These are phyloP conservation scores for Exophiala aquamarina DNA, from an alignment of 2,329 filamentous ascomycete species.

Conservation along the genomic window DNA sequence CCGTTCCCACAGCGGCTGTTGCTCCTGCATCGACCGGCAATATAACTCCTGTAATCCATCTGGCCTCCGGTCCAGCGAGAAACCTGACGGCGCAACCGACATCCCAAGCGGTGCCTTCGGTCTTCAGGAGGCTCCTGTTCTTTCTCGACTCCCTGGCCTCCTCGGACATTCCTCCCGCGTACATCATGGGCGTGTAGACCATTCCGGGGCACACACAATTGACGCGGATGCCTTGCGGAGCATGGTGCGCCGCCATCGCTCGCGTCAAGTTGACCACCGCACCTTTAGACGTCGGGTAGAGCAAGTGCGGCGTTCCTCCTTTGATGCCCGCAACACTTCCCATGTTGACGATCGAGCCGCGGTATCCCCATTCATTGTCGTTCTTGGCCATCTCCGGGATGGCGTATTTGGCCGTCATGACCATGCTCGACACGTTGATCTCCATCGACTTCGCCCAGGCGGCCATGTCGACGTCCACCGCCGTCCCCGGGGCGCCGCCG, in stretches of 20 bases:
- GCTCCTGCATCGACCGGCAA: slow-evolving; percentile 50
- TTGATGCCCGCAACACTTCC: slow-evolving; percentile 60
- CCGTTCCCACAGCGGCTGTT: slow-evolving; percentile 44
- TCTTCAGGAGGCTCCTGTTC: slow-evolving; percentile 52
- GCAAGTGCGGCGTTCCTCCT: slow-evolving; percentile 53
- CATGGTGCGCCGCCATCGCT: slow-evolving; percentile 58
- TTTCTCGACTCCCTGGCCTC: slow-evolving; percentile 50
- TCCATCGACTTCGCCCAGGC: slow-evolving; percentile 59
- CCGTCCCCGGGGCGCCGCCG: slow-evolving; percentile 58
- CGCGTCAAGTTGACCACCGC: slow-evolving; percentile 58
- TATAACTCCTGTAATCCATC: slow-evolving; percentile 53
- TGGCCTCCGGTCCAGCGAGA: slow-evolving; percentile 52
- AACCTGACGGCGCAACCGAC: slow-evolving; percentile 52
- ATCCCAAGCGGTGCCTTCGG: slow-evolving; percentile 57
- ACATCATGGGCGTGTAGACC: slow-evolving; percentile 56
- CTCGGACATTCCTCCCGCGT: slow-evolving; percentile 54
- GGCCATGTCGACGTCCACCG: slow-evolving; percentile 60
- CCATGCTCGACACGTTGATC: slow-evolving; percentile 66
- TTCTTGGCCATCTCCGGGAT: slow-evolving; percentile 62
- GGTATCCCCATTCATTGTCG: slow-evolving; percentile 39
- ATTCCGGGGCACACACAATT: slow-evolving; percentile 58
- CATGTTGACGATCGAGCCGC: slow-evolving; percentile 62
- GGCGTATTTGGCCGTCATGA: slow-evolving; percentile 62
- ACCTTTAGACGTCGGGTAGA: slow-evolving; percentile 56
- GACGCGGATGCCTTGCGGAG: slow-evolving; percentile 49